Base-by-base conservation (phyloP, 1,139 yeast species). In the Blastobotrys petasosporus region DNA sequence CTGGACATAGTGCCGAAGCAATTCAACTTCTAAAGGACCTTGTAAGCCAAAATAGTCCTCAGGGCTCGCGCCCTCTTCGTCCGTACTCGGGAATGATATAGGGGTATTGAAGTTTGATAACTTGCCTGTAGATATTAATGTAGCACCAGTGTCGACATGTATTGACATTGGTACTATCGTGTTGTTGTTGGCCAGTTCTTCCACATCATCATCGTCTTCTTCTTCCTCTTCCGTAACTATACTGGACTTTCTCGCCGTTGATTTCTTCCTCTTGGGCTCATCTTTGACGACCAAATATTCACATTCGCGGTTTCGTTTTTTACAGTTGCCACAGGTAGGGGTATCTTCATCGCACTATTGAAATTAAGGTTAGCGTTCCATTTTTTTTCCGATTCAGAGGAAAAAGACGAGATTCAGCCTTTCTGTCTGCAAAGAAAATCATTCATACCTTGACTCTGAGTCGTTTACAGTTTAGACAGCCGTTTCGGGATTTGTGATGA, bases 391-490 rank as follows among this genome's bases (percentile, higher is more conserved):
- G 45, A 35, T 33, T 32, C 20, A 28, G 23, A 32, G 7, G 7
- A 32, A 12, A 10, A 12, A 35, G 16, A 15, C 15, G 35, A 32
- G 23, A 13, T 12, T 12, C 15, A 13, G 17, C 20, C 11, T 12
- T 10, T 30, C 23, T 39, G 9, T 9, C 12, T n/a, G 23, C 10
- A 13, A 15, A 32, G 38, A n/a, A 4, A 9, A 17, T 10, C 11
- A 11, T 8, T 47, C 57, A 41, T 42, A 53, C 57, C 48, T 85
- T 86, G 44, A 86, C 90, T 48, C 95, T 68, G 60, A 94, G 72
- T 56, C 76, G 74, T 61, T 86, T 86, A 64, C 95, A 86, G 5
- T 88, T 82, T 43, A 79, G 74, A 62, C 95, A 86, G 0, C 95
- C 95, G 48, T 76, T 76, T 49, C 90, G 71, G 32, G 92, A 82